Base-by-base conservation (phyloP, 306 rosid genomes). In the Corylus avellana region DNA sequence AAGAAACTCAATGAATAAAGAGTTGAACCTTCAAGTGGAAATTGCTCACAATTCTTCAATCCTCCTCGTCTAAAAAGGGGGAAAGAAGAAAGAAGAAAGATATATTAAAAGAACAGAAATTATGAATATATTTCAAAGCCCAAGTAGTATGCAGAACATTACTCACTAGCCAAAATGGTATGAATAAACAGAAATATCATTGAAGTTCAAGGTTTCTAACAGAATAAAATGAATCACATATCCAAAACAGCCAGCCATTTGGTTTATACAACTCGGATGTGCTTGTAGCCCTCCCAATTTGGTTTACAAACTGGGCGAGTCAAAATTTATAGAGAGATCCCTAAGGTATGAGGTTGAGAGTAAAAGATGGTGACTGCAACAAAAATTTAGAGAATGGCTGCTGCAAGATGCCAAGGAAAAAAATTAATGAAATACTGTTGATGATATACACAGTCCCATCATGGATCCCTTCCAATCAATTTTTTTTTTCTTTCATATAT, bases 61-160 rank as follows among this genome's bases (percentile, higher is more conserved):
- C 39, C 8, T 59, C 58, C 58, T 17, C 18, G 58, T 53, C 58
- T 16, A 53, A 13, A 53, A 53, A 53, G 3, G n/a, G n/a, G 20
- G 18, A 53, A 53, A 53, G 86, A 32, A 90, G 46, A 5, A 42
- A 48, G 53, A 53, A 16, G 7, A 53, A 16, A 53, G 20, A 13
- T 16, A 53, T 16, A 53, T 53, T 14, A 53, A 53, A 53, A 53
- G n/a, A 53, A 53, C 6, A 53, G 18, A 53, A 13, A 7, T 13
- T 2, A 16, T 53, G 58, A 17, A 4, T 53, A 53, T 53, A 53
- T 16, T 13, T 53, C 58, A 14, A 53, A 53, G 17, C 20, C 58
- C 53, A 49, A 53, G 16, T 53, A 53, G n/a, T 3, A 16, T 53
- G 57, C 57, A 53, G n/a, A 53, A 4, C 53, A 49, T 9, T 11